Base-by-base conservation (phyloP, 2,329 filamentous ascomycete genomes). In the Rhexocercosporidium sp. region DNA sequence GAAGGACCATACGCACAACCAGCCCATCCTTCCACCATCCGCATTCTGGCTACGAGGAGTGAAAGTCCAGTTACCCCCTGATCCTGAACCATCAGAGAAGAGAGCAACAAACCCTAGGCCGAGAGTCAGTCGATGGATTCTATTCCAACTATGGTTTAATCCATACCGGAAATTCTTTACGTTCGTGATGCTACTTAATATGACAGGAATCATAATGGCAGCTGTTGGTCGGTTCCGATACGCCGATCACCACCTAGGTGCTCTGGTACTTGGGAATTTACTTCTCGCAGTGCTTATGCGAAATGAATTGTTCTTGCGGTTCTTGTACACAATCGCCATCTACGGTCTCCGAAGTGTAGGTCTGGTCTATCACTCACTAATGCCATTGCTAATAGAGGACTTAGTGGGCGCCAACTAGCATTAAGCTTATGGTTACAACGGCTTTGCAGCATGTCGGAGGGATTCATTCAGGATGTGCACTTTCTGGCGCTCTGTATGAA, bases 161-260 rank as follows among this genome's bases (percentile, higher is more conserved):
- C 78, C 78, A n/a, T 81, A 81, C 68, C 76, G 77, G 22, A 78
- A 78, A 71, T 79, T 81, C 71, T 81, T 81, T 71, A 76, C 73
- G 27, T 75, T 80, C 47, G 77, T 80, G 54, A 77, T 74, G 7
- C 34, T 72, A 59, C 73, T 81, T 66, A 80, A 81, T 73, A 63
- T 79, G 18, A 66, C 68, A 3, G 79, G 79, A 6, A 80, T 81
- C 57, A 71, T 79, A 64, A 65, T 80, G 69, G 75, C 79, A 0
- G 73, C 75, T 1, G 60, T 77, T 1, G 75, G 74, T 27, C 72
- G 71, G 25, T 81, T 80, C 67, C 71, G 70, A 6, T 81, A 81
- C 47, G 79, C 78, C 3, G 72, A 79, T 59, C 74, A 78, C 27
- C 79, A 81, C 53, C 74, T 79, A 3, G 79, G 79, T 59, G 79